Conservation (phyloP, 345 rosid species). For the Citropsis articulata region DNA sequence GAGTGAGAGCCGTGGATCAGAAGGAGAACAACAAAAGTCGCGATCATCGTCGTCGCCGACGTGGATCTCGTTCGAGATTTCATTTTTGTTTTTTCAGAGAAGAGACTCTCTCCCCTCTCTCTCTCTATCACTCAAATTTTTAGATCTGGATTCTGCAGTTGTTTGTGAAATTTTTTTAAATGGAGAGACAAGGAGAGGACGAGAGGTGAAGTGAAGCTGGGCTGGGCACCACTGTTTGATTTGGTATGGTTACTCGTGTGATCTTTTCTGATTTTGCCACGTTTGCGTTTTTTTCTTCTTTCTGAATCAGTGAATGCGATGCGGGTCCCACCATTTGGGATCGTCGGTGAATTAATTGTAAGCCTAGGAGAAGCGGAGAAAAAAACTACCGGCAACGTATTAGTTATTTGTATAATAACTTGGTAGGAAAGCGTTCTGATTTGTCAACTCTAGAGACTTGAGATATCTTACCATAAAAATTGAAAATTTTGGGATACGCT, state of each 20-base stretch:
- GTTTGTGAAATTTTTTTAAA: neutral
- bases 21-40: constrained; percentile 20
- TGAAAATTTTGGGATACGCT: no score
- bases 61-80: constrained; percentile 34
- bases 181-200: neutral
- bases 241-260: neutral
- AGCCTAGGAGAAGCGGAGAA: no score
- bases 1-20: constrained; percentile 57
- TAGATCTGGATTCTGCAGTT: constrained; percentile 23
- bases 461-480: no score
- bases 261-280: constrained; percentile 10
- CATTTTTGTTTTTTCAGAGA: constrained; percentile 29
- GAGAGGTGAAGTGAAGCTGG: neutral
- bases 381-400: no score
- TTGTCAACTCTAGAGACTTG: no score
- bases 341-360: neutral
- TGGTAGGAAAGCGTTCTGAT: no score
- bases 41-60: constrained; percentile 28
- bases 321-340: neutral
- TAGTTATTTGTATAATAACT: no score
- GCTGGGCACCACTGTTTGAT: neutral
- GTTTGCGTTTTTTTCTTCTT: neutral
- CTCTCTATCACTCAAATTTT: no score
- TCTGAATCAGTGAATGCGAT: neutral
- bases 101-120: constrained; percentile 7